Percentiles rank a stretch among this genome's conserved stretches.
These are phyloP conservation scores for Rhizoctonia solani DNA, from an alignment of 1,284 basidiomycete species.

Conservation along the genomic window DNA sequence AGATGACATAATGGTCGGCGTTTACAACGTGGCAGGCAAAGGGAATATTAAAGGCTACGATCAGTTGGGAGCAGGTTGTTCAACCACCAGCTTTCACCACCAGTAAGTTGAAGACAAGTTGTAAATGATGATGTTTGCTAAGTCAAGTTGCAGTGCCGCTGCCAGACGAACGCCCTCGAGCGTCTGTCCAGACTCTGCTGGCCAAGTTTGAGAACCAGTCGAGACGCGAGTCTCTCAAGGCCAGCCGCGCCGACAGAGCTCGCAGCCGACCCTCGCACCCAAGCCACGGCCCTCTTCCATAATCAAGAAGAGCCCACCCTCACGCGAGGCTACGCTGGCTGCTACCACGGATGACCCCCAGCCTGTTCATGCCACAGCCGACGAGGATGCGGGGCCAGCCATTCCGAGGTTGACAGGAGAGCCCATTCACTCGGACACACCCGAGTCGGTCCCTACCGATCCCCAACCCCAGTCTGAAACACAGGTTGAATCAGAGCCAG, in stretches of 20 bases:
- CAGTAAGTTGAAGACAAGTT: not conserved
- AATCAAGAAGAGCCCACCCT: not conserved
- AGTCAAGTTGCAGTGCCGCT: slow-evolving; percentile 36
- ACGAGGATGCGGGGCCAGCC: no score
- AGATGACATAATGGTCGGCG: no score
- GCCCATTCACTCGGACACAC: no score
- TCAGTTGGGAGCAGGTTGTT: slow-evolving; percentile 4
- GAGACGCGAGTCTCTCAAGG: slow-evolving; percentile 28
- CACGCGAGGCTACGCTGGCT: not conserved
- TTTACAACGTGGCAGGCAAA: slow-evolving; percentile 17
- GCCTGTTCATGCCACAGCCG: no score
- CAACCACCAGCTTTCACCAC: not conserved
- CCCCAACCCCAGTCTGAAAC: not conserved
- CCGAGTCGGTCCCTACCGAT: slow-evolving; percentile 3
- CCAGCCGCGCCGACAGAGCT: slow-evolving; percentile 28
- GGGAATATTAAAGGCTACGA: slow-evolving; percentile 9
- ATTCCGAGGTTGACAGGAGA: no score
- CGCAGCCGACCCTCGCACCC: slow-evolving; percentile 13
- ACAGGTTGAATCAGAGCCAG: not conserved
- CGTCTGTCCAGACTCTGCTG: slow-evolving; percentile 36
- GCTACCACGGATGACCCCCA: no score
- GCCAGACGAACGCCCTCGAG: slow-evolving; percentile 37
- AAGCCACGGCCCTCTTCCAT: not conserved
- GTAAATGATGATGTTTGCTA: not conserved
- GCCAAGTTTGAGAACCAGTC: slow-evolving; percentile 38